phyloP scores from a whole-genome alignment of 768 basidiomycete genomes.

The Suillus alpinus region DNA sequence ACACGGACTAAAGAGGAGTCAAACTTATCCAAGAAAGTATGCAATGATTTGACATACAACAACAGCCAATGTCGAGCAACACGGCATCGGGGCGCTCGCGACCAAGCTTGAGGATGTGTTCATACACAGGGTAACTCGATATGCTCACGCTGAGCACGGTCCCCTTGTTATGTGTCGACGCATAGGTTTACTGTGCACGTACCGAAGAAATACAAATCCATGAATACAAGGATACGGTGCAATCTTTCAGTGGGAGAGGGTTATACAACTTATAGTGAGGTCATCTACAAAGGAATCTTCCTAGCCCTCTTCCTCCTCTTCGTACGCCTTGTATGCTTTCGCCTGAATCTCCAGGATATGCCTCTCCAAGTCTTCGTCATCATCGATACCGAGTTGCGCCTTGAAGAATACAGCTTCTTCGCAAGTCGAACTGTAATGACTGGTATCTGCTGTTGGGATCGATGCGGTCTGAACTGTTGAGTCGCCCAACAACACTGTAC shows the following conservation, averaged over 20 bases:
- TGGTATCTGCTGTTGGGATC: background rate
- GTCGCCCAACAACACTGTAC: background rate
- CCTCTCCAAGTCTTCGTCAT: slow-evolving; percentile 21
- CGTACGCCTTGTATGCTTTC: slow-evolving; percentile 28
- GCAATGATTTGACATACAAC: slow-evolving; percentile 29
- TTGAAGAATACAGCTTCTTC: slow-evolving; percentile 22
- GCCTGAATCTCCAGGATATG: slow-evolving; percentile 27
- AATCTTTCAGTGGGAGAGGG: background rate
- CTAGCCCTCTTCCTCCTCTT: too few relatives aligned
- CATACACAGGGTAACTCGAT: slow-evolving; percentile 11
- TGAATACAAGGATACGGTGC: slow-evolving; percentile 27
- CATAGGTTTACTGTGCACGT: background rate
- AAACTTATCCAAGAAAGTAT: too few relatives aligned
- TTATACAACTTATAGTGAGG: background rate
- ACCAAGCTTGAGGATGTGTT: slow-evolving; percentile 33
- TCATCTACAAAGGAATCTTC: background rate
- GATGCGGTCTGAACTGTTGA: background rate
- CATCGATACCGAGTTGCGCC: slow-evolving; percentile 21
- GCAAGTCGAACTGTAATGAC: background rate
- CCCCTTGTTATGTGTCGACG: background rate
- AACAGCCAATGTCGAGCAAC: slow-evolving; percentile 46
- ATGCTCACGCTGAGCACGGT: background rate
- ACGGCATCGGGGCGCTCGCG: slow-evolving; percentile 34
- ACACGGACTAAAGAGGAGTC: too few relatives aligned
- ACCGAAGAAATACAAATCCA: slow-evolving; percentile 22